A percentile compares a stretch with the other conserved stretches of the same genome.
Conservation (phyloP, 2,329 filamentous ascomycete species). For the Calonectria naviculata region DNA sequence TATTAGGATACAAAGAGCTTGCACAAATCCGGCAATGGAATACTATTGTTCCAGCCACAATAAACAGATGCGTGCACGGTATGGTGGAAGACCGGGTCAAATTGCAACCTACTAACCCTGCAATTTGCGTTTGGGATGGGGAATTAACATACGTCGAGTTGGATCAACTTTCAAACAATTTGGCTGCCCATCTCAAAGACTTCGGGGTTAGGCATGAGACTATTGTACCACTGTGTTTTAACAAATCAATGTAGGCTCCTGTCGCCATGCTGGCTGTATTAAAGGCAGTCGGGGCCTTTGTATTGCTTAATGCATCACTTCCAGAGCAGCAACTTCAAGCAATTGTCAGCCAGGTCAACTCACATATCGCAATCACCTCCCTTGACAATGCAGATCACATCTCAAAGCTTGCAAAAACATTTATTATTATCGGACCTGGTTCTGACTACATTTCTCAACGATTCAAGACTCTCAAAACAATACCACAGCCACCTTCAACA, state of each 20-base stretch:
- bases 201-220: background rate
- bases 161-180: background rate
- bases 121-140: background rate
- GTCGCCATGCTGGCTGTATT: background rate
- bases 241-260: background rate
- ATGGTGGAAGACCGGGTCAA: constrained; percentile 13
- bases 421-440: background rate
- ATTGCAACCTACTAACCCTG: background rate
- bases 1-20: too few relatives aligned
- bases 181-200: background rate
- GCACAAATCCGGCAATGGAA: too few relatives aligned
- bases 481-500: background rate
- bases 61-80: constrained; percentile 30
- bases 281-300: background rate
- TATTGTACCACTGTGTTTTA: background rate
- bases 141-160: background rate
- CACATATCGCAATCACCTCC: background rate
- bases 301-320: background rate
- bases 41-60: constrained; percentile 12
- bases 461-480: background rate
- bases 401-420: background rate
- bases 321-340: background rate
- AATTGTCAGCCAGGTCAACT: background rate
- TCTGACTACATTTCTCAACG: background rate
- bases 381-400: background rate